Evolutionary conservation across 2,329 filamentous ascomycete species (phyloP).

Genomic region (Talaromyces sp.): DNA sequence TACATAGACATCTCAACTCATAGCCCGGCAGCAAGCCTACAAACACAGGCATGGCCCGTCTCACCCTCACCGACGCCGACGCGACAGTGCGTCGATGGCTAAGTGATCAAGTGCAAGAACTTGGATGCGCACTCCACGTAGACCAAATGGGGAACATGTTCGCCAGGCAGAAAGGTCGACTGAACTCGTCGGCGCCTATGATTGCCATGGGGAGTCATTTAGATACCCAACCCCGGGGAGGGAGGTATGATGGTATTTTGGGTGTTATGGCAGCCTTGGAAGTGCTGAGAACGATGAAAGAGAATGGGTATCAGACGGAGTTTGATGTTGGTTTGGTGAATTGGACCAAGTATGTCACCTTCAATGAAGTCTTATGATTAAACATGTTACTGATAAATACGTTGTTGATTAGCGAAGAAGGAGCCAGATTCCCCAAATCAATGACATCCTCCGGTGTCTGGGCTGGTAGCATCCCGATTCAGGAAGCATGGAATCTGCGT

Average conservation of each 20-base stretch:
- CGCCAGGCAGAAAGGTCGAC: conserved; percentile 62
- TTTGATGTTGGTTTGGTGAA: conserved; percentile 68
- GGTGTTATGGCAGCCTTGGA: conserved; percentile 68
- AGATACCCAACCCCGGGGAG: conserved; percentile 56
- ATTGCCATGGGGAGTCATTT: conserved; percentile 67
- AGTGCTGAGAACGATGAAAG: conserved; percentile 62
- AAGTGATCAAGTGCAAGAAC: conserved; percentile 52
- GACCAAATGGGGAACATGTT: conserved; percentile 80
- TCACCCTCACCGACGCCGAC: conserved; percentile 66
- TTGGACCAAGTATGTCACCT: conserved; percentile 32
- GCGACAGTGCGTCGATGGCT: conserved; percentile 69
- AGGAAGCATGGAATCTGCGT: conserved; percentile 55
- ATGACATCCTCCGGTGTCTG: conserved; percentile 75
- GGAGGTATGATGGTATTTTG: conserved; percentile 70
- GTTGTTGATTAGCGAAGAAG: conserved; percentile 55
- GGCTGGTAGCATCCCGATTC: conserved; percentile 60
- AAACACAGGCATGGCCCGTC: conserved; percentile 63
- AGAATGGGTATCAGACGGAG: conserved; percentile 63
- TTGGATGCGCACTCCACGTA: conserved; percentile 62
- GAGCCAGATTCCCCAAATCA: conserved; percentile 69
- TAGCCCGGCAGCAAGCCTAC: conserved; percentile 14
- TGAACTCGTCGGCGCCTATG: conserved; percentile 61
- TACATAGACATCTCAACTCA: background rate
- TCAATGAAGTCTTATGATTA: background rate
- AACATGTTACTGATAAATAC: background rate